Percentiles rank a stretch among this genome's conserved stretches.
phyloP scores from a whole-genome alignment of 768 basidiomycete genomes.

The Rhizopogon vinicolor region DNA sequence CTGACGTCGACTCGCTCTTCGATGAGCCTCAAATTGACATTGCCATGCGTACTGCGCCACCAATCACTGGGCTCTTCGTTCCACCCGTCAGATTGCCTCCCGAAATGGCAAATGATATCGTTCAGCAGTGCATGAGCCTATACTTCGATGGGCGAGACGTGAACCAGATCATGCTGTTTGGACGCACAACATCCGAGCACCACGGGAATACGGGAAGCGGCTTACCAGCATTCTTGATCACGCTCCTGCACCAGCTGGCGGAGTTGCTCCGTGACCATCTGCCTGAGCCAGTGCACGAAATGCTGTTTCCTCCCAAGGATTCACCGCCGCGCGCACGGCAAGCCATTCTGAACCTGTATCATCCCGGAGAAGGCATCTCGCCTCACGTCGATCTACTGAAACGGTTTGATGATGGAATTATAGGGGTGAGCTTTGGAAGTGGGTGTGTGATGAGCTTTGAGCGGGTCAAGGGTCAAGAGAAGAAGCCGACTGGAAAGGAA shows the following conservation, averaged over 20 bases:
- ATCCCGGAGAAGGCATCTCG: conserved; percentile 84
- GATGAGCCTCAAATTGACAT: conserved; percentile 31
- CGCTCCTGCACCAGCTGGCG: conserved; percentile 50
- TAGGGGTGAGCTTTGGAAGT: conserved; percentile 80
- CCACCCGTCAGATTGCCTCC: conserved; percentile 46
- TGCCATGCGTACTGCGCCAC: conserved; percentile 38
- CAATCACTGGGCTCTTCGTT: conserved; percentile 63
- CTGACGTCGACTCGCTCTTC: conserved; percentile 43
- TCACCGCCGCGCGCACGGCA: conserved; percentile 57
- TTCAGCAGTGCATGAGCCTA: conserved; percentile 46
- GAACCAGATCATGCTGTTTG: conserved; percentile 90
- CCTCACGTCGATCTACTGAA: conserved; percentile 83
- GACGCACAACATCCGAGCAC: conserved; percentile 30
- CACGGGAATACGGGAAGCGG: conserved; percentile 29
- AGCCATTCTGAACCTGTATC: conserved; percentile 87
- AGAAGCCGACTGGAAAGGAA: neutral
- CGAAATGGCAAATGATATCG: conserved; percentile 46
- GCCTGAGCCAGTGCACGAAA: conserved; percentile 41
- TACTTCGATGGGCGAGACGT: conserved; percentile 48
- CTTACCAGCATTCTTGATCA: conserved; percentile 51
- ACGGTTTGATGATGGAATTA: conserved; percentile 86
- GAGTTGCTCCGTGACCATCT: conserved; percentile 44
- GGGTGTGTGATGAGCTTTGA: conserved; percentile 80
- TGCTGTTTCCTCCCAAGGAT: conserved; percentile 53
- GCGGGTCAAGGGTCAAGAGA: conserved; percentile 13